These are phyloP conservation scores for Lotmaria passim DNA, from an alignment of 208 protist genomes.

Conservation along the genomic window DNA sequence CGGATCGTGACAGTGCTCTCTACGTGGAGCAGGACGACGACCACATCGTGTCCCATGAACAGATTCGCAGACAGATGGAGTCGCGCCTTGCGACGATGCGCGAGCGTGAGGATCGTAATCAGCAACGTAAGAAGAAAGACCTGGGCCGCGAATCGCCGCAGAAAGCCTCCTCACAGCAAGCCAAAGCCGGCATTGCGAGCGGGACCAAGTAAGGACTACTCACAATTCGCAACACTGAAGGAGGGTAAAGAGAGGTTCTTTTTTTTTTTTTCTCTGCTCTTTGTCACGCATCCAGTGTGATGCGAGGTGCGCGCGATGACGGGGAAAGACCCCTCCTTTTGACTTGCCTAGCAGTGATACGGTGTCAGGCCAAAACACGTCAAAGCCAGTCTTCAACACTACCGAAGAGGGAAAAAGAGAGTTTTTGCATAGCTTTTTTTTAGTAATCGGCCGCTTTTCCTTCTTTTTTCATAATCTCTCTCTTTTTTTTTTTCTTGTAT, in stretches of 20 bases:
- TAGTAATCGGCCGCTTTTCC: background rate
- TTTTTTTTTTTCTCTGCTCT: background rate
- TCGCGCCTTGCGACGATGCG: slow-evolving; percentile 68
- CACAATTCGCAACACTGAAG: background rate
- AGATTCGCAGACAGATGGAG: slow-evolving; percentile 86
- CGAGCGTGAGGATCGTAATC: slow-evolving; percentile 80
- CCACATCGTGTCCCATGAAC: slow-evolving; percentile 84
- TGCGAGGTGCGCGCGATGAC: no score
- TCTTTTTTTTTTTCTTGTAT: no score
- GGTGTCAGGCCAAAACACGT: no score
- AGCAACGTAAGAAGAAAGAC: slow-evolving; percentile 65
- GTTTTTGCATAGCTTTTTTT: background rate
- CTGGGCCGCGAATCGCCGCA: slow-evolving; percentile 13
- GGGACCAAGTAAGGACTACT: background rate
- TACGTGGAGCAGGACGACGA: slow-evolving; percentile 68
- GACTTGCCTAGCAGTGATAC: no score
- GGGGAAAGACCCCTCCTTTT: background rate
- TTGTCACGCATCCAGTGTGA: background rate
- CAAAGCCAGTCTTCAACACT: no score
- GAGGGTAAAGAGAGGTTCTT: no score
- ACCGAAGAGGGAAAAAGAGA: background rate
- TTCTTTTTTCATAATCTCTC: slow-evolving; percentile 8
- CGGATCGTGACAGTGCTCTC: slow-evolving; percentile 33
- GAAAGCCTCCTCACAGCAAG: slow-evolving; percentile 15
- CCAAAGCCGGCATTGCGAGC: slow-evolving; percentile 5